phyloP scores from a whole-genome alignment of 805 yeast species.

The Sugiyamaella chiloensis region DNA sequence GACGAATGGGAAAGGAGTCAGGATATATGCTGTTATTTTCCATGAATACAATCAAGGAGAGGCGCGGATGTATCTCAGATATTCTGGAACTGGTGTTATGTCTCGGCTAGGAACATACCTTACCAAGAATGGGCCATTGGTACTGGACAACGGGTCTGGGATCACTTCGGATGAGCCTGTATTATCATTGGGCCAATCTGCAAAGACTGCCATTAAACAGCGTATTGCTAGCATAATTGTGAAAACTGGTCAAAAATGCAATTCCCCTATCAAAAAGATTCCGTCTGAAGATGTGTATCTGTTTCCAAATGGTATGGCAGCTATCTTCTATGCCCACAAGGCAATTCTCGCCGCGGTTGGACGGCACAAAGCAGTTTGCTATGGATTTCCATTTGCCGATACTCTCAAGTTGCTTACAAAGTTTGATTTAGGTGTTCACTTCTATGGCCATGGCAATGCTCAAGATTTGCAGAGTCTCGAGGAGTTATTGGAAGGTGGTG shows the following conservation, averaged over 20 bases:
- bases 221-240: slow-evolving; percentile 71
- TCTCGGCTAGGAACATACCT: slow-evolving; percentile 87
- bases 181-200: slow-evolving; percentile 40
- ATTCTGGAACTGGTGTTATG: slow-evolving; percentile 96
- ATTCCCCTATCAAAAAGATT: slow-evolving; percentile 22
- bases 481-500: slow-evolving; percentile 55
- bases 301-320: slow-evolving; percentile 90
- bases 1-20: slow-evolving; percentile 54
- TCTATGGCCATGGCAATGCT: slow-evolving; percentile 81
- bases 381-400: slow-evolving; percentile 95
- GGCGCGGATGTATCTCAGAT: slow-evolving; percentile 93
- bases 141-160: not conserved
- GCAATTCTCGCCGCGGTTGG: slow-evolving; percentile 27
- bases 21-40: slow-evolving; percentile 73
- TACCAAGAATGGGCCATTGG: slow-evolving; percentile 17
- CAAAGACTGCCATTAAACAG: slow-evolving; percentile 67
- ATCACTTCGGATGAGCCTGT: slow-evolving; percentile 8
- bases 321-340: slow-evolving; percentile 78
- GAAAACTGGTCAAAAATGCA: slow-evolving; percentile 30
- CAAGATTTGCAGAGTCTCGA: slow-evolving; percentile 62
- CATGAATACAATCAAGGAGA: slow-evolving; percentile 54
- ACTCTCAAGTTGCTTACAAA: slow-evolving; percentile 80
- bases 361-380: slow-evolving; percentile 70
- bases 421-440: slow-evolving; percentile 88
- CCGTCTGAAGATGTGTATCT: slow-evolving; percentile 65